A percentile compares a stretch with the other conserved stretches of the same genome.
phyloP scores from a whole-genome alignment of 2,329 filamentous ascomycete species.

The Hypoxylon sp. region DNA sequence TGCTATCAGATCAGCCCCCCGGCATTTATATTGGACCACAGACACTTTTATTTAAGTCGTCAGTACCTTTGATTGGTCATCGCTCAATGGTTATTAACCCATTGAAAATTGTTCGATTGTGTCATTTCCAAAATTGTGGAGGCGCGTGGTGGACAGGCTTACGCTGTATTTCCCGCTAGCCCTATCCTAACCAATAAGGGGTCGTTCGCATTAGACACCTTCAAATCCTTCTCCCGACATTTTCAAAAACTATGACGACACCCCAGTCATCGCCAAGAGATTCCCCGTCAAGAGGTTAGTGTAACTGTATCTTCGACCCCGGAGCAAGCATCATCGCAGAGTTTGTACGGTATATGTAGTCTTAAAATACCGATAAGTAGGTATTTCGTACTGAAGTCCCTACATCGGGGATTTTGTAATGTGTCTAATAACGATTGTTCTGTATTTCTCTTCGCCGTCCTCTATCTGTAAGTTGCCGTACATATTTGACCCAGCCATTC shows the following conservation, averaged over 20 bases:
- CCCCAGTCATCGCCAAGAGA: slow-evolving; percentile 44
- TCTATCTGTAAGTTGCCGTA: slow-evolving; percentile 3
- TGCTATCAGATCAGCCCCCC: slow-evolving; percentile 7
- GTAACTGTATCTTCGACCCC: slow-evolving; percentile 26
- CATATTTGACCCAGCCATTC: slow-evolving; percentile 3
- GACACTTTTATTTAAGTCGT: slow-evolving; percentile 26
- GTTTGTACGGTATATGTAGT: background rate
- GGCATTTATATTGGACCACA: slow-evolving; percentile 30
- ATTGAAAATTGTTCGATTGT: slow-evolving; percentile 41
- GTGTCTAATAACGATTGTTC: slow-evolving; percentile 7
- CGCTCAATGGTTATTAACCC: slow-evolving; percentile 30
- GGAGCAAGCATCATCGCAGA: slow-evolving; percentile 30
- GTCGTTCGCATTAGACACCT: slow-evolving; percentile 35
- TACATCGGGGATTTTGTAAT: slow-evolving; percentile 36
- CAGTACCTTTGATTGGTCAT: slow-evolving; percentile 40
- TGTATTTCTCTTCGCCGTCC: background rate
- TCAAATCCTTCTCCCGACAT: slow-evolving; percentile 43
- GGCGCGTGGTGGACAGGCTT: slow-evolving; percentile 21
- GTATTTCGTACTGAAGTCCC: slow-evolving; percentile 39
- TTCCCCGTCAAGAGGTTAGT: slow-evolving; percentile 35
- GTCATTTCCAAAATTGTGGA: slow-evolving; percentile 39
- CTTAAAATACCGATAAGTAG: slow-evolving; percentile 20
- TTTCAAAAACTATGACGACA: slow-evolving; percentile 43
- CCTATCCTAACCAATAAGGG: slow-evolving; percentile 31
- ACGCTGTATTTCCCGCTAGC: slow-evolving; percentile 37